These are phyloP conservation scores for Phaeosphaeriaceae sp. DNA, from an alignment of 2,329 filamentous ascomycete species.

Conservation along the genomic window DNA sequence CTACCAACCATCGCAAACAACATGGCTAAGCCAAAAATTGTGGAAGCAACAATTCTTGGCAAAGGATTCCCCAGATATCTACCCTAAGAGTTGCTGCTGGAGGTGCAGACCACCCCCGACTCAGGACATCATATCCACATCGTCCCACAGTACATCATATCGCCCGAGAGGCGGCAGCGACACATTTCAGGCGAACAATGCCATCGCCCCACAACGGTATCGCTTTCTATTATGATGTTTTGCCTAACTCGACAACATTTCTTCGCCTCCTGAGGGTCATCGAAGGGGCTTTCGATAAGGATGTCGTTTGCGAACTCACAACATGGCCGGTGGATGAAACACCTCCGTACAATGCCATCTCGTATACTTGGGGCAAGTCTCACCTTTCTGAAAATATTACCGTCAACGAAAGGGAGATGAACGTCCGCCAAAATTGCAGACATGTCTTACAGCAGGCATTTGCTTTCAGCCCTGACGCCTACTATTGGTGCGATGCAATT, in stretches of 20 bases:
- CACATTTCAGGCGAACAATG: background rate
- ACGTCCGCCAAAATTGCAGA: background rate
- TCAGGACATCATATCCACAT: too few relatives aligned
- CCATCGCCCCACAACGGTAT: background rate
- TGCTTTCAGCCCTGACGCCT: background rate
- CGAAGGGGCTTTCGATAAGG: background rate
- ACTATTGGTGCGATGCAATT: background rate
- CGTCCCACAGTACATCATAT: too few relatives aligned
- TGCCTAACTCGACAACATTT: background rate
- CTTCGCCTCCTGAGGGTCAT: background rate
- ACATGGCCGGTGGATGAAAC: background rate
- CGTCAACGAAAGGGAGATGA: background rate
- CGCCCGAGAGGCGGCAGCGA: background rate
- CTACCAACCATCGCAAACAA: background rate
- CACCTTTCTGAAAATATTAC: background rate
- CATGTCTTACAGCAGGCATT: conserved; percentile 1
- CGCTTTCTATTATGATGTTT: background rate
- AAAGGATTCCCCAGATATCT: background rate
- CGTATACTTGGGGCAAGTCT: background rate
- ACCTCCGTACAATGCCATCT: background rate
- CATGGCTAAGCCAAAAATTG: background rate
- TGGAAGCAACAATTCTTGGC: background rate
- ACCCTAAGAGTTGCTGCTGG: background rate
- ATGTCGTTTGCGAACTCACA: background rate
- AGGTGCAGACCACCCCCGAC: too few relatives aligned